Base-by-base conservation (phyloP, 164 flowering plant genomes). In the Umbilicus rupestris region DNA sequence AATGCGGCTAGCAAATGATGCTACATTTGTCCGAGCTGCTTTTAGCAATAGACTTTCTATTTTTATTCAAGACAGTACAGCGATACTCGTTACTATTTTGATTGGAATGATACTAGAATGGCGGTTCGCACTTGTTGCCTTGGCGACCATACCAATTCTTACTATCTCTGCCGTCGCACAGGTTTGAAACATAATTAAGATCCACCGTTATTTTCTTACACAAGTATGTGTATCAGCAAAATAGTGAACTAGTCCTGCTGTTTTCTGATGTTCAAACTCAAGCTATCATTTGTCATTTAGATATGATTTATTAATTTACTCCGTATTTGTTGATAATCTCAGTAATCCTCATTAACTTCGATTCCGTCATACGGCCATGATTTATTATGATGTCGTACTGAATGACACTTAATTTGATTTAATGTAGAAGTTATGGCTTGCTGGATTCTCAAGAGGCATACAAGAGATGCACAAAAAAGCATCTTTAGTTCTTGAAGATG, bases 381-480 rank as follows among this genome's bases (percentile, higher is more conserved):
- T 1, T 8, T 24, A 63, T 63, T 35, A 12, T 63, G n/a, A 47
- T 50, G n/a, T 5, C 17, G 22, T 31, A 3, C 47, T 62, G n/a
- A n/a, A 28, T 63, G 68, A 33, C 1, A 35, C 16, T 62, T 26
- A 2, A 39, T 26, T 47, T 41, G 39, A 16, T 30, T 66, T 72
- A n/a, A 55, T 89, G 75, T 87, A 91, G 97, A 94, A 94, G 77
- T 41, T 88, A 71, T 94, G 99, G 99, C 96, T 94, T 74, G 97
- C 91, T 74, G 99, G 99, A 65, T 94, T 94, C 70, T 94, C 99
- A 14, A 86, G 84, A 76, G 99, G 99, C 63, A 94, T 94, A 69
- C 97, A 91, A 73, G 97, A 91, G 82, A 94, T 91, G 97, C 97
- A 94, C 69, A 72, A 92, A 71, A 91, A 89, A 72, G 99, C 99